Evolutionary conservation across 192 early-diverging fungal species (phyloP), one percentile per base, ranked within the genome.

Genomic region (Coemansia sp.): DNA sequence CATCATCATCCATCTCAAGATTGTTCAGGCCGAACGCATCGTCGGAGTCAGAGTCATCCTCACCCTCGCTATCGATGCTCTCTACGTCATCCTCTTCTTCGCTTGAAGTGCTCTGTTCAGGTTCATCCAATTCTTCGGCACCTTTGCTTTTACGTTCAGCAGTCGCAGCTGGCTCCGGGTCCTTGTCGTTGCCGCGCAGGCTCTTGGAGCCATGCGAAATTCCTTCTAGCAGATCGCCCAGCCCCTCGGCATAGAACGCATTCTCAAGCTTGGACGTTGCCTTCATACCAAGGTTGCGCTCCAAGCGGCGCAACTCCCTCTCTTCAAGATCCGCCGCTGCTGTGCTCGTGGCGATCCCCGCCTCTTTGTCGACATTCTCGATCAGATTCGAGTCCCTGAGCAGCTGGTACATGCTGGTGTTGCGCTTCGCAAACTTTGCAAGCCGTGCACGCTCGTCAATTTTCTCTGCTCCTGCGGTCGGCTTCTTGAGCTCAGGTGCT

Each of bases 391-490:
- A 75, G 29, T 75, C 71, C n/a, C 77, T 72, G 13, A 86, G 72
- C 45, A 78, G 58, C 53, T 60, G 59, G 63, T 84, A 86, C 69
- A 86, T 70, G 37, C 75, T 68, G 37, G 82, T 72, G 61, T 86
- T 86, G 12, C 65, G 67, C 68, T 86, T 66, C 5, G 84, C 84
- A 75, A 86, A 84, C 40, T 80, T 79, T 34, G 58, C 59, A 45
- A 85, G 59, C 51, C 67, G 63, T 15, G 64, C 70, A n/a, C 72
- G 68, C 20, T 83, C 80, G 16, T 82, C 76, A 21, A 56, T 15
- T 18, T 26, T 31, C 48, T 26, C 25, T 12, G 20, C 23, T 23
- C 45, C 67, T 3, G 37, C 64, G 37, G 20, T 42, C 18, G 43
- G 39, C 31, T 51, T 63, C 51, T 62, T 53, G 29, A 12, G 18